A percentile compares a stretch with the other conserved stretches of the same genome.
Conservation (phyloP, 139 green algal species). For the Edaphochlamys debaryana region DNA sequence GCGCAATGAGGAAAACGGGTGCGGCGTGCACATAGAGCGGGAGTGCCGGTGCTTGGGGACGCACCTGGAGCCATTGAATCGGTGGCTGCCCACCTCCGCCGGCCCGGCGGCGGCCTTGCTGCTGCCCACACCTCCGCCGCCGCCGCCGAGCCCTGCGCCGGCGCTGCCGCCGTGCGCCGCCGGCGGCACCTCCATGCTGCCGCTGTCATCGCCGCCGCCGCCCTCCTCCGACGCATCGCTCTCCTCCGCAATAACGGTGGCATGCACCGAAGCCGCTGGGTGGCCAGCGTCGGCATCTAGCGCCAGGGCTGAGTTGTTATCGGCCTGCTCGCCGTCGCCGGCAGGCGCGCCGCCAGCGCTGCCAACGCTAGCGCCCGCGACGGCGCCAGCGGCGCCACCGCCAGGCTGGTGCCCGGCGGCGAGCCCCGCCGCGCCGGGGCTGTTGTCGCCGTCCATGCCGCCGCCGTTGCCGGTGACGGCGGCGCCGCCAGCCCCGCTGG, state of each 20-base stretch:
- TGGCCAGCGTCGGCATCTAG: conserved; percentile 27
- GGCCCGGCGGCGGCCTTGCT: conserved; percentile 1
- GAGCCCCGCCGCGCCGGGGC: conserved; percentile 10
- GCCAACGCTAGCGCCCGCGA: conserved; percentile 18
- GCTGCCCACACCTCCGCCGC: conserved; percentile 9
- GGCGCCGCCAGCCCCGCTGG: background rate
- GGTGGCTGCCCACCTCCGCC: conserved; percentile 18
- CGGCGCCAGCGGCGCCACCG: background rate
- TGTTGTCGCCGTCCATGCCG: background rate
- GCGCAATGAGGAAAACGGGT: no score
- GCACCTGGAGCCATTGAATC: conserved; percentile 14
- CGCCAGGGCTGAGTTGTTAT: conserved; percentile 13
- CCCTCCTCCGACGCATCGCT: conserved; percentile 28
- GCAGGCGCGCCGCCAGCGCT: conserved; percentile 16
- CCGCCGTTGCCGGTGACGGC: background rate
- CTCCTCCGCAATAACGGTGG: conserved; percentile 51
- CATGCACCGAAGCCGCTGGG: conserved; percentile 55
- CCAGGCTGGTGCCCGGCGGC: background rate
- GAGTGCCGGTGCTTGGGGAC: no score
- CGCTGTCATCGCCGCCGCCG: conserved; percentile 34
- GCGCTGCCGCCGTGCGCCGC: conserved; percentile 11
- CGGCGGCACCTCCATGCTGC: conserved; percentile 25
- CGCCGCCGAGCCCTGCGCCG: background rate
- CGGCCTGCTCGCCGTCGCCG: conserved; percentile 25
- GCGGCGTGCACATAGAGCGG: no score